Evolutionary conservation across 129 eudicot species (phyloP), one percentile per base, ranked within the genome.

Genomic region (Calendula officinalis): DNA sequence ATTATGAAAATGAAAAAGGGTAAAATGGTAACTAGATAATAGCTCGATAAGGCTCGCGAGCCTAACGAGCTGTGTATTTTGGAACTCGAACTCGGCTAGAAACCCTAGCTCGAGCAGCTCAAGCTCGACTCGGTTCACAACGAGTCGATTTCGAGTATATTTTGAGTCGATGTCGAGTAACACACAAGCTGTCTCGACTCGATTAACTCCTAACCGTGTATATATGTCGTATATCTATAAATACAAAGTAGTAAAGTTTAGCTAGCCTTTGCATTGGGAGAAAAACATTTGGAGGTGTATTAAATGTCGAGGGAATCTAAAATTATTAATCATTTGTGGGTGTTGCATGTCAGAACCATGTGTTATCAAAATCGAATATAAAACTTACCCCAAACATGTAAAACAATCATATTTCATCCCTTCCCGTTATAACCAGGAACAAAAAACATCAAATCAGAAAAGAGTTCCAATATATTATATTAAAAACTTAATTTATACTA

Each of bases 331-430:
- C 22, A 51, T 50, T 35, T 49, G 39, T 9, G 57, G 38, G 54
- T 50, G 49, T 70, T 40, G 46, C 68, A 60, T 70, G 75, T 70
- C 75, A 70, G 68, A 50, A 49, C 75, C 68, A 70, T 60, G 75
- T 70, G 68, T 42, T 11, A n/a, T 33, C 0, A 39, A 11, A 67
- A 30, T 50, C 6, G 1, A 50, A 39, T 37, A 36, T 49, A 40
- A 40, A 41, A 22, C 11, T 67, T 7, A 22, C 62, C 41, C 34
- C 53, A 40, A 51, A 39, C 6, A 8, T 30, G 8, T 0, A 10
- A 10, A 42, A 14, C 14, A 10, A 7, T 46, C 7, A 16, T 53
- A 30, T 27, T 3, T 53, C 36, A 22, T 27, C 58, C 38, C 14
- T 30, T 16, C 12, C 43, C 43, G 43, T 51, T 22, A 16, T 6